Evolutionary conservation across 192 early-diverging fungal genomes (phyloP).

Genomic region (Oehlia diaphana): DNA sequence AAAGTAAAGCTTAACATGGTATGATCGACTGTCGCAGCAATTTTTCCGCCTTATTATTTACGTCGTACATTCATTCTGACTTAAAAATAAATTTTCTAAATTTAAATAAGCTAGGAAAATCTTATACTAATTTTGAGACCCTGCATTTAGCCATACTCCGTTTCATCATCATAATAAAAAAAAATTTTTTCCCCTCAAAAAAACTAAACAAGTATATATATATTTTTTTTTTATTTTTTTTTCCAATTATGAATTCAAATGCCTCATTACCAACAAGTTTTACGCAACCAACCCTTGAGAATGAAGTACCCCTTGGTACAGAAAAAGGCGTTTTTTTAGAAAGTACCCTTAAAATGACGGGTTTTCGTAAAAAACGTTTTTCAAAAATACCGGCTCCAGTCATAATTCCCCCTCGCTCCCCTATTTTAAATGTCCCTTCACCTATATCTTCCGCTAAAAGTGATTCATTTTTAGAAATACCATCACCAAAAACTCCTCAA

Average conservation of each 20-base stretch:
- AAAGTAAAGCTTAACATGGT: too few species aligned
- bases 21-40: too few species aligned
- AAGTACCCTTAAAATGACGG: background rate
- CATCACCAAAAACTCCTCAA: constrained; percentile 11
- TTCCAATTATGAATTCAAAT: background rate
- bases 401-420: constrained; percentile 9
- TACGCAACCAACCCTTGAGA: background rate
- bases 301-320: background rate
- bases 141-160: too few species aligned
- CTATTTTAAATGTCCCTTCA: background rate
- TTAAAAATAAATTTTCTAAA: too few species aligned
- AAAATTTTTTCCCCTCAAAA: background rate
- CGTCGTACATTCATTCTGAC: too few species aligned
- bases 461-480: constrained; percentile 19
- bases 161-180: background rate
- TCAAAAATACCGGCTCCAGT: constrained; percentile 24
- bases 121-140: too few species aligned
- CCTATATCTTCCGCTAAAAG: constrained; percentile 1
- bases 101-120: background rate
- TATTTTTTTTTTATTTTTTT: too few species aligned
- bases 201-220: too few species aligned
- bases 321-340: background rate
- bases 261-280: background rate
- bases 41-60: too few species aligned
- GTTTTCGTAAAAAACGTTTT: constrained; percentile 11